A percentile compares a stretch with the other conserved stretches of the same genome.
These are phyloP conservation scores for Suhomyces pyralidae DNA, from an alignment of 805 yeast genomes.

Conservation along the genomic window DNA sequence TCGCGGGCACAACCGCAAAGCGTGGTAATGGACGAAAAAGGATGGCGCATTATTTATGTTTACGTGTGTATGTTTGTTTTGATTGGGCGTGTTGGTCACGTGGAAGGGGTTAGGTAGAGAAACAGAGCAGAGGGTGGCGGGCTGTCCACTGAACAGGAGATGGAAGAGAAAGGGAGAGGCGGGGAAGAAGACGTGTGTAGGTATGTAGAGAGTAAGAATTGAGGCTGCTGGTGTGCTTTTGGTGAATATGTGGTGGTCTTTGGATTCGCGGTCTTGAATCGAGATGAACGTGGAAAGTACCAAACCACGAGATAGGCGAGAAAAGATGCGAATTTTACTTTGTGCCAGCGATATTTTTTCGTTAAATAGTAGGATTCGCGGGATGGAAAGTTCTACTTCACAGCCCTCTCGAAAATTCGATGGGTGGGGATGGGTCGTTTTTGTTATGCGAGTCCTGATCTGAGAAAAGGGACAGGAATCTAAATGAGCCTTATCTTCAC, in stretches of 20 bases:
- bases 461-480: neutral
- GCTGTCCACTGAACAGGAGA: neutral
- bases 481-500: neutral
- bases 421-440: neutral
- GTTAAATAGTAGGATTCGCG: neutral
- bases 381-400: neutral
- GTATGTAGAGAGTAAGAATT: neutral
- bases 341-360: neutral
- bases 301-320: neutral
- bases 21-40: neutral
- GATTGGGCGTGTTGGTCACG: neutral
- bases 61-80: neutral
- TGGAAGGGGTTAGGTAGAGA: neutral
- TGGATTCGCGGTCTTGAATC: neutral
- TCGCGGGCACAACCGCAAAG: neutral
- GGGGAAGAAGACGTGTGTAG: neutral
- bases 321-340: neutral
- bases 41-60: conserved; percentile 1
- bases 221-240: neutral
- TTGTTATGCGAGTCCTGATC: neutral
- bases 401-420: neutral
- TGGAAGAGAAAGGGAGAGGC: neutral
- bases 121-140: neutral
- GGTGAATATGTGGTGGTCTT: neutral
- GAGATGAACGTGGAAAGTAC: neutral